A percentile compares a stretch with the other conserved stretches of the same genome.
Evolutionary conservation across 495 filamentous ascomycete genomes (phyloP).

Genomic region (Penicillium diatomitis): DNA sequence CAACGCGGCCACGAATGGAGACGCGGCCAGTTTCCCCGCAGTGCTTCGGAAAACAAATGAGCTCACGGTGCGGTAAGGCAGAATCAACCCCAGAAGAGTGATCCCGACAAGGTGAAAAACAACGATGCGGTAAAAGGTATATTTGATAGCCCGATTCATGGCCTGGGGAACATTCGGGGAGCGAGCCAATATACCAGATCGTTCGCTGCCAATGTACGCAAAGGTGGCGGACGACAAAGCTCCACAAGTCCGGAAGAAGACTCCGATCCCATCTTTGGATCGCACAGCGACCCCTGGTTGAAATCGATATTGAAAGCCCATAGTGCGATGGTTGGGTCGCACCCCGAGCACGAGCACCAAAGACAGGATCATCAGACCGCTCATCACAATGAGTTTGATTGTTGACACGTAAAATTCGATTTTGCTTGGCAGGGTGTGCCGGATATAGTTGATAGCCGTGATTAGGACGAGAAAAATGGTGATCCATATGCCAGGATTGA

Average conservation of each 20-base stretch:
- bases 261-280: constrained; percentile 9
- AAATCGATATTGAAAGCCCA: constrained; percentile 68
- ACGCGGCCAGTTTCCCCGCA: constrained; percentile 32
- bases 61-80: constrained; percentile 37
- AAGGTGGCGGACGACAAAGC: constrained; percentile 69
- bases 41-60: constrained; percentile 30
- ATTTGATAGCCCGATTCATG: constrained; percentile 62
- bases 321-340: constrained; percentile 53
- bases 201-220: constrained; percentile 75
- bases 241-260: constrained; percentile 62
- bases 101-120: constrained; percentile 61
- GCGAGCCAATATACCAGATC: constrained; percentile 60
- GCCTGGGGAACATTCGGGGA: constrained; percentile 60
- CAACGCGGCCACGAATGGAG: constrained; percentile 54
- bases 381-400: constrained; percentile 60
- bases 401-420: constrained; percentile 46
- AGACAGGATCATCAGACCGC: constrained; percentile 57
- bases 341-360: constrained; percentile 59
- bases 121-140: constrained; percentile 73
- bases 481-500: constrained; percentile 72
- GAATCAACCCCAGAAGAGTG: constrained; percentile 42
- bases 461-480: constrained; percentile 57
- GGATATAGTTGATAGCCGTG: constrained; percentile 51
- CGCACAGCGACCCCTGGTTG: constrained; percentile 26
- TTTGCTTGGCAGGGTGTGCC: constrained; percentile 35